phyloP scores from a whole-genome alignment of 768 basidiomycete species.

The Suillus ampliporus region DNA sequence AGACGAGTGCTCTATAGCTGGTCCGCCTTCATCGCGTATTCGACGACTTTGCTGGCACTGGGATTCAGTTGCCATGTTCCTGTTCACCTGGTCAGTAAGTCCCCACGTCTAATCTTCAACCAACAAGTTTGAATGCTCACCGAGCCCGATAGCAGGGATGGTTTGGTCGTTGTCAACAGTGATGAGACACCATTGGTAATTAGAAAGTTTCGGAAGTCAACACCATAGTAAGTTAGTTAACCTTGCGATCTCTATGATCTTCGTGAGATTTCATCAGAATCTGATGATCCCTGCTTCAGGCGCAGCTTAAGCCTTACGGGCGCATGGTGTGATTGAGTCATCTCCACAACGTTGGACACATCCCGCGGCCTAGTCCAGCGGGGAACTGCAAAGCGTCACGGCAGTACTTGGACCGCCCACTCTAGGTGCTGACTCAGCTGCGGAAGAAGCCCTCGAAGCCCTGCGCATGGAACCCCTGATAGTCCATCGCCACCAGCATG shows the following conservation, averaged over 20 bases:
- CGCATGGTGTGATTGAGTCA: too few species aligned
- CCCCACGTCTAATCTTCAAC: background rate
- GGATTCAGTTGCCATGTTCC: constrained; percentile 85
- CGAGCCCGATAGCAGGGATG: constrained; percentile 64
- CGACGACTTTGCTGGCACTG: constrained; percentile 67
- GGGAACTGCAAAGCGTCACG: too few species aligned
- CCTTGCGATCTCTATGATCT: background rate
- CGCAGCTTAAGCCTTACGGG: too few species aligned
- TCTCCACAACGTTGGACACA: too few species aligned
- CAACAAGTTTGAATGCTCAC: constrained; percentile 37
- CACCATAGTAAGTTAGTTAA: background rate
- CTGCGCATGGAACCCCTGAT: too few species aligned
- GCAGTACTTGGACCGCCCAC: too few species aligned
- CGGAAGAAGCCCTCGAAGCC: too few species aligned
- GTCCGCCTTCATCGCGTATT: constrained; percentile 74
- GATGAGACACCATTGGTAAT: constrained; percentile 47
- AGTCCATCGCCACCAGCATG: background rate
- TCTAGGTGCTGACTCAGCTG: too few species aligned
- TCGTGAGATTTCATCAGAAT: background rate
- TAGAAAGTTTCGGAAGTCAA: background rate
- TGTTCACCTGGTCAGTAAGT: constrained; percentile 33
- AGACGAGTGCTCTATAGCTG: constrained; percentile 54
- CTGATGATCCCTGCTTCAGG: too few species aligned
- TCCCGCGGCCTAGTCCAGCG: too few species aligned
- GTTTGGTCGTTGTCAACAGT: constrained; percentile 64